Evolutionary conservation across 208 protist species (phyloP), one percentile per base, ranked within the genome.

Genomic region (Acanthamoeba quina): DNA sequence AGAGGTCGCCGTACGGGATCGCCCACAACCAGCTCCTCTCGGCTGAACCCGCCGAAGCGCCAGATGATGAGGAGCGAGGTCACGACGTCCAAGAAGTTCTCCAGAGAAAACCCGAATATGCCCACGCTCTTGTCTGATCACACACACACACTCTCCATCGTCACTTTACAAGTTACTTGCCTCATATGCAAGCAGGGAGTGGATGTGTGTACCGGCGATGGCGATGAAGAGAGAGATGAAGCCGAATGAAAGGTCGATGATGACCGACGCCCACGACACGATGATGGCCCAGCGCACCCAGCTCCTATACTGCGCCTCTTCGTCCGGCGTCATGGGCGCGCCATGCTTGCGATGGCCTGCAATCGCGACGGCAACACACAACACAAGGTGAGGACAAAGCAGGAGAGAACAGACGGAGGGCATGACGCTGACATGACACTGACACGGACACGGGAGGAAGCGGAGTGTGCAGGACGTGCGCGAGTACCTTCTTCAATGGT

Each of bases 11-110:
- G 49, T 86, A 86, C 78, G 31, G 78, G 47, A 86, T 86, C 78
- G n/a, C 78, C 78, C 5, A 86, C 78, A 0, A 86, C 47, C 29
- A 86, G 47, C 31, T 31, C 78, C 26, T 17, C 41, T 41, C 52
- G 41, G 3, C 78, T 86, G 29, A 86, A 86, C 4, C 78, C 78
- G 13, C 78, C 78, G 47, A 86, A 86, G 49, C 78, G 78, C 78
- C 78, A 86, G 41, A 86, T 86, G 78, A 86, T 86, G 49, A 86
- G 78, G 49, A 86, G 49, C 47, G 78, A 86, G 17, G 78, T 86
- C 29, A 86, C 47, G 37, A 78, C 70, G 21, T 78, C 70, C 70
- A 78, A n/a, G 19, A 78, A 78, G 41, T 78, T 78, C 70, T 78
- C 70, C 41, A 78, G 21, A 4, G 70, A 78, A n/a, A 78, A 78